Conservation (phyloP, 2,329 filamentous ascomycete species). For the Chaetomium olivaceum region DNA sequence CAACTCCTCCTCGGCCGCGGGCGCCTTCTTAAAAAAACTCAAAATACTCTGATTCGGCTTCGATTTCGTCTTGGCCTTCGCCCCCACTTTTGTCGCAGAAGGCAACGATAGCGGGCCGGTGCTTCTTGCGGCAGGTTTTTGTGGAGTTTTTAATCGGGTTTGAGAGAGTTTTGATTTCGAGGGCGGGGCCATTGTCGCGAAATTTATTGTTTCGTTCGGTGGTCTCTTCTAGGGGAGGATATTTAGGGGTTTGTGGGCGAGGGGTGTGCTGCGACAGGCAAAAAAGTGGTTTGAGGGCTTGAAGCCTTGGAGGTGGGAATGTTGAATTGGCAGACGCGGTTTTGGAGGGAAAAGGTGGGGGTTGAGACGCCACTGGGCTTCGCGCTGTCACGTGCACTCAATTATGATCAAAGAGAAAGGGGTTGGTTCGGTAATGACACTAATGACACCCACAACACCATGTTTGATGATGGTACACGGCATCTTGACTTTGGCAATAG, state of each 20-base stretch:
- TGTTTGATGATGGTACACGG: background rate
- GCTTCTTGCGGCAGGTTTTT: slow-evolving; percentile 6
- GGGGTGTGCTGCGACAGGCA: background rate
- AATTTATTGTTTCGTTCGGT: background rate
- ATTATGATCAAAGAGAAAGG: background rate
- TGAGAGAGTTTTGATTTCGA: slow-evolving; percentile 15
- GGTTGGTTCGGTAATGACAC: background rate
- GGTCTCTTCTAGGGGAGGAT: background rate
- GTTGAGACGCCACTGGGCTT: slow-evolving; percentile 3
- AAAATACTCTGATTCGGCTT: slow-evolving; percentile 65
- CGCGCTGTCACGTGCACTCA: slow-evolving; percentile 25
- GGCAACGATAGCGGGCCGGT: background rate
- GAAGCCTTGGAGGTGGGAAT: background rate
- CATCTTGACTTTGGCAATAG: background rate
- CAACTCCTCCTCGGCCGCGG: slow-evolving; percentile 53
- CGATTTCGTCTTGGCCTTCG: slow-evolving; percentile 25
- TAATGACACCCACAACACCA: no score
- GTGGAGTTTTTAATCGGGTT: slow-evolving; percentile 19
- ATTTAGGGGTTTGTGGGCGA: background rate
- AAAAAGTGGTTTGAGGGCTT: background rate
- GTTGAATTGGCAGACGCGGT: slow-evolving; percentile 3
- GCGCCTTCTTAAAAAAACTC: slow-evolving; percentile 71
- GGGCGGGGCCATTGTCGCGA: background rate
- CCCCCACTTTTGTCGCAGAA: slow-evolving; percentile 6
- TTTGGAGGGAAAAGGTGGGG: slow-evolving; percentile 15